These are phyloP conservation scores for Globisporangium cederbergense DNA, from an alignment of 352 stramenopile genomes.

Conservation along the genomic window DNA sequence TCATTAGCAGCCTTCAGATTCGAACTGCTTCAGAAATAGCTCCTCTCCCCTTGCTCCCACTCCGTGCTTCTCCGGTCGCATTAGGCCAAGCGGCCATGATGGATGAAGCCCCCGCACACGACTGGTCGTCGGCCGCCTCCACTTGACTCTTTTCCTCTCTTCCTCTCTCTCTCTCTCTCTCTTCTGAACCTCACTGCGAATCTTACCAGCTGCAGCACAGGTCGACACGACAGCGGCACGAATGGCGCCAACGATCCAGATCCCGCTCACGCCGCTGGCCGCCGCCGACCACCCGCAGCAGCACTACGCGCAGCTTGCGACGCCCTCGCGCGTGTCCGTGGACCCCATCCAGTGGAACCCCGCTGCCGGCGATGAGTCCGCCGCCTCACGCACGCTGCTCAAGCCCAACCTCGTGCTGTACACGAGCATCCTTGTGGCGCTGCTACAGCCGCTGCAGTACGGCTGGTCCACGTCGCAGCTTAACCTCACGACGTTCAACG, in stretches of 20 bases:
- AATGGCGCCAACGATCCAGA: neutral
- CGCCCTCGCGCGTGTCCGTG: neutral
- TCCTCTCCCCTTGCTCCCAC: neutral
- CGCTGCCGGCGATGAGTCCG: constrained; percentile 1
- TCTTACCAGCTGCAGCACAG: neutral
- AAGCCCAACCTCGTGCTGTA: constrained; percentile 36
- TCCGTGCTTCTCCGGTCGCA: neutral
- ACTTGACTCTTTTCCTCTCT: neutral
- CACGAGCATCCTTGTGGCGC: constrained; percentile 39
- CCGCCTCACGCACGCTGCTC: constrained; percentile 20
- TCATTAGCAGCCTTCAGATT: neutral
- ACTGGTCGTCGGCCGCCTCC: neutral
- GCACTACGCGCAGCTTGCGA: constrained; percentile 1
- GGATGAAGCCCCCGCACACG: neutral
- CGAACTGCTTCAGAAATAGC: neutral
- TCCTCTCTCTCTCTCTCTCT: neutral
- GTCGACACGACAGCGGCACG: neutral
- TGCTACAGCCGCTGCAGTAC: constrained; percentile 48
- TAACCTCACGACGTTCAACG: constrained; percentile 40
- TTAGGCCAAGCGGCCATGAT: neutral
- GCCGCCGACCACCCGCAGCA: neutral
- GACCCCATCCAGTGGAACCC: neutral
- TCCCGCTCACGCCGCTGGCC: neutral
- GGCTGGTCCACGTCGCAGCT: constrained; percentile 61
- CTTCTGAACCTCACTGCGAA: neutral